These are phyloP conservation scores for Laguncularia racemosa DNA, from an alignment of 345 rosid species.

Conservation along the genomic window DNA sequence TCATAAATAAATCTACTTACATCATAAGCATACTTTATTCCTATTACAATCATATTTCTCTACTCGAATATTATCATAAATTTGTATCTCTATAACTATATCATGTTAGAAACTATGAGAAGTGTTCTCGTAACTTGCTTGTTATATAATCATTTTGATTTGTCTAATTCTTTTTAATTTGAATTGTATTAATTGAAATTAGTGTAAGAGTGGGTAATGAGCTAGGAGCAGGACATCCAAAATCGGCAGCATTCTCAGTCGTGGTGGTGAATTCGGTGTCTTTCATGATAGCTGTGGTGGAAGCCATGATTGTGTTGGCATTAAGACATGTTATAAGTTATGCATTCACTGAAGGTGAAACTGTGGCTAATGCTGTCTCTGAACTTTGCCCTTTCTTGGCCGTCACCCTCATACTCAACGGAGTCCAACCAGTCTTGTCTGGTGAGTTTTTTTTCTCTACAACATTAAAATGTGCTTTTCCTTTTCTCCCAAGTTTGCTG, in stretches of 20 bases:
- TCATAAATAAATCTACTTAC: too few species aligned
- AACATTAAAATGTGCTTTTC: too few species aligned
- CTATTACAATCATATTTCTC: too few species aligned
- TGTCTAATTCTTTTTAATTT: not conserved
- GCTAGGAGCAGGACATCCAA: slow-evolving; percentile 36
- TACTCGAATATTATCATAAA: too few species aligned
- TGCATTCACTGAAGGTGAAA: slow-evolving; percentile 29
- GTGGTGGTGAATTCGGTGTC: slow-evolving; percentile 23
- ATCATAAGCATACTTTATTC: too few species aligned
- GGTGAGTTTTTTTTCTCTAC: slow-evolving; percentile 10
- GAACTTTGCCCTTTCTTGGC: slow-evolving; percentile 34
- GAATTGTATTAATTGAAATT: not conserved
- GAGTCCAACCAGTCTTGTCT: slow-evolving; percentile 36
- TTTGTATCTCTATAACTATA: too few species aligned
- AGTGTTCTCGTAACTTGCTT: too few species aligned
- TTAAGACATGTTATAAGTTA: slow-evolving; percentile 36
- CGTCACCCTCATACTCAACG: slow-evolving; percentile 27
- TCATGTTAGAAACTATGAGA: too few species aligned
- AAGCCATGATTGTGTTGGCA: slow-evolving; percentile 18
- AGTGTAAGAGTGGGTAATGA: slow-evolving; percentile 43
- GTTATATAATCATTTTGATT: not conserved
- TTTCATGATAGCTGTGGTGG: slow-evolving; percentile 18
- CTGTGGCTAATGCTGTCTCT: slow-evolving; percentile 31
- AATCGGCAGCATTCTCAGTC: slow-evolving; percentile 29
- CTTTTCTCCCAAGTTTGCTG: too few species aligned